Evolutionary conservation across 1,284 basidiomycete species (phyloP).

Genomic region (Pseudomicrostroma phylloplanum): DNA sequence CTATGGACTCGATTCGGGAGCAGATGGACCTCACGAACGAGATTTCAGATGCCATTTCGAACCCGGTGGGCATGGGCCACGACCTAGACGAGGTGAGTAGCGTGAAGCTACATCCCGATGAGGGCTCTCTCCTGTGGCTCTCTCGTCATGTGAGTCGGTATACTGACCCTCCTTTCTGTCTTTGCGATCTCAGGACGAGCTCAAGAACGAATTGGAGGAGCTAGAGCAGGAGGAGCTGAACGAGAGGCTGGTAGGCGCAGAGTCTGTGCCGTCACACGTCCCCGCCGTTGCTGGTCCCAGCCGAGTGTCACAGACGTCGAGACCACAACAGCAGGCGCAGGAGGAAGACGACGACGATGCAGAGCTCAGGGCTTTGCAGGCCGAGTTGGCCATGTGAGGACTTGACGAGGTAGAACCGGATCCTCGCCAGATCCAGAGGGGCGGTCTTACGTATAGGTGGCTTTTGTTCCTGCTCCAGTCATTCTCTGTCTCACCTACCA

Average conservation of each 20-base stretch:
- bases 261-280: slow-evolving; percentile 80
- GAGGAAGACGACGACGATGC: slow-evolving; percentile 89
- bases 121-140: slow-evolving; percentile 11
- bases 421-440: too few relatives aligned
- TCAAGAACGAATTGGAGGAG: slow-evolving; percentile 77
- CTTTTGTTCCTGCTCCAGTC: too few relatives aligned
- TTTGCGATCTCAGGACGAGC: slow-evolving; percentile 61
- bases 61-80: slow-evolving; percentile 63
- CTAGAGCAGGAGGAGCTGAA: slow-evolving; percentile 88
- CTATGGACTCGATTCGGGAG: slow-evolving; percentile 83
- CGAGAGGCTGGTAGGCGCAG: slow-evolving; percentile 76
- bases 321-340: slow-evolving; percentile 54
- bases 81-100: slow-evolving; percentile 65
- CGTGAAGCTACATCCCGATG: too few relatives aligned
- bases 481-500: too few relatives aligned
- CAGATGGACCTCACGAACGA: slow-evolving; percentile 92
- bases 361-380: slow-evolving; percentile 85
- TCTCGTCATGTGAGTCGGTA: slow-evolving; percentile 49
- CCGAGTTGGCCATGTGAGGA: slow-evolving; percentile 55
- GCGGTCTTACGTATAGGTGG: too few relatives aligned
- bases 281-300: slow-evolving; percentile 51
- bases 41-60: slow-evolving; percentile 88
- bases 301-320: slow-evolving; percentile 30
- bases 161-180: slow-evolving; percentile 6
- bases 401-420: too few relatives aligned